Percentiles rank a stretch among this genome's conserved stretches.
These are phyloP conservation scores for Colletotrichum limetticola DNA, from an alignment of 2,329 filamentous ascomycete genomes.

Conservation along the genomic window DNA sequence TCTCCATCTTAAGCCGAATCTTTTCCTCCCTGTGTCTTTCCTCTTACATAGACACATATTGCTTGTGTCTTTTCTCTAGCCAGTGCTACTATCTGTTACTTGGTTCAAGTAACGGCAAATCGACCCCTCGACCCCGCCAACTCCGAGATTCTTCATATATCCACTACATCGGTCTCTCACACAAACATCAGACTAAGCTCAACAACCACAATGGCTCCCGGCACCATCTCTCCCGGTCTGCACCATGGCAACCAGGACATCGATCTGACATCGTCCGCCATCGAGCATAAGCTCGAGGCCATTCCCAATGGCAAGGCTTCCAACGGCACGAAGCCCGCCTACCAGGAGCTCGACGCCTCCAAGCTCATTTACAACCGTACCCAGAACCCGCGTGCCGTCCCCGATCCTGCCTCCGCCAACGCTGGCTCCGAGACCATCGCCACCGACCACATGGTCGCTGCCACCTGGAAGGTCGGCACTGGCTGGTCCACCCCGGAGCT, in stretches of 20 bases:
- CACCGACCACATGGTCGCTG: constrained; percentile 92
- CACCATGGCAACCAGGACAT: constrained; percentile 61
- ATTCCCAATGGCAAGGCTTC: constrained; percentile 37
- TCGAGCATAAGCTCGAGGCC: constrained; percentile 60
- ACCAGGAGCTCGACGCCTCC: constrained; percentile 71
- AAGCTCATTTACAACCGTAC: constrained; percentile 71
- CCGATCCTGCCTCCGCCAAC: constrained; percentile 59
- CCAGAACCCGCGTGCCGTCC: constrained; percentile 61
- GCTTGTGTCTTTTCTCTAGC: not conserved
- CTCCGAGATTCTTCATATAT: constrained; percentile 20
- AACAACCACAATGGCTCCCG: constrained; percentile 40
- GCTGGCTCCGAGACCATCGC: constrained; percentile 64
- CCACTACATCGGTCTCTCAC: not conserved
- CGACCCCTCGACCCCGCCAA: not conserved
- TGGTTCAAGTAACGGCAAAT: not conserved
- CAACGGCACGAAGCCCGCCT: constrained; percentile 54
- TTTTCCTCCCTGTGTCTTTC: constrained; percentile 9
- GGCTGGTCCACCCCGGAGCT: constrained; percentile 83
- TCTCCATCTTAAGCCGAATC: constrained; percentile 24
- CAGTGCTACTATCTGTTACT: not conserved
- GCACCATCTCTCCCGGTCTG: constrained; percentile 39
- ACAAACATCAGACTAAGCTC: not conserved
- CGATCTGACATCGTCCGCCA: constrained; percentile 62
- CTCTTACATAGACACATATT: not conserved
- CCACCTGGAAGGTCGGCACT: constrained; percentile 68